A percentile compares a stretch with the other conserved stretches of the same genome.
Evolutionary conservation across 176 grass and related monocot species (phyloP).

Genomic region (Aegilops tauschii): DNA sequence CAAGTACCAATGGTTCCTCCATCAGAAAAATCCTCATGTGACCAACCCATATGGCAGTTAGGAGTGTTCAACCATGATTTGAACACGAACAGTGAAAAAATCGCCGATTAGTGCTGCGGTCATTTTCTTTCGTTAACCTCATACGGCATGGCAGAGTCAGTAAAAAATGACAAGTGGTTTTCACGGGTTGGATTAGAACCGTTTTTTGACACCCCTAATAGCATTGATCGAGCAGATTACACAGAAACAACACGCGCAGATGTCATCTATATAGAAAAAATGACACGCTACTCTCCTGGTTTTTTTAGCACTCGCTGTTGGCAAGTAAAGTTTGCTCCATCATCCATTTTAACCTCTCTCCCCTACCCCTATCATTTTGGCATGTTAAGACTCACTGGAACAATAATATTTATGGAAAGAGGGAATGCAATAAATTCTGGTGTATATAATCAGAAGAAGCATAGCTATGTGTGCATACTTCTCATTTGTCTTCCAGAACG

Average conservation of each 20-base stretch:
- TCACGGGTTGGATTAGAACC: not conserved
- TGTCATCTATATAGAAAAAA: not conserved
- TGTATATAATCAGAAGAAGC: conserved; percentile 4
- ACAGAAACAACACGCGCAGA: not conserved
- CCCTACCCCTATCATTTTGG: not conserved
- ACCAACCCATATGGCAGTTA: conserved; percentile 8
- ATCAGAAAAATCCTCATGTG: not conserved
- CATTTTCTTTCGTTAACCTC: not conserved
- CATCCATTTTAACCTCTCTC: not conserved
- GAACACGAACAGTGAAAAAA: not conserved
- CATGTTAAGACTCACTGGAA: not conserved
- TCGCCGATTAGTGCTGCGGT: not conserved
- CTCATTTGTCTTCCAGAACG: conserved; percentile 75
- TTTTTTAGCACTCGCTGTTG: not conserved
- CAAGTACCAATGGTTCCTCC: not conserved
- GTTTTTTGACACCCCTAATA: not conserved
- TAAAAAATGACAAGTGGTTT: not conserved
- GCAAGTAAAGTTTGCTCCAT: not conserved
- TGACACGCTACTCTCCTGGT: not conserved
- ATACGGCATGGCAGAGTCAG: not conserved
- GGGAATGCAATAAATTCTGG: conserved; percentile 10
- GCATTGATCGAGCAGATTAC: not conserved
- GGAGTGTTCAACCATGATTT: not conserved
- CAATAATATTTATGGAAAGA: not conserved
- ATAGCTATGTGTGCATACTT: conserved; percentile 40